Evolutionary conservation across 257 asterid genomes (phyloP), one percentile per base, ranked within the genome.

Genomic region (Euphrasia confusa): DNA sequence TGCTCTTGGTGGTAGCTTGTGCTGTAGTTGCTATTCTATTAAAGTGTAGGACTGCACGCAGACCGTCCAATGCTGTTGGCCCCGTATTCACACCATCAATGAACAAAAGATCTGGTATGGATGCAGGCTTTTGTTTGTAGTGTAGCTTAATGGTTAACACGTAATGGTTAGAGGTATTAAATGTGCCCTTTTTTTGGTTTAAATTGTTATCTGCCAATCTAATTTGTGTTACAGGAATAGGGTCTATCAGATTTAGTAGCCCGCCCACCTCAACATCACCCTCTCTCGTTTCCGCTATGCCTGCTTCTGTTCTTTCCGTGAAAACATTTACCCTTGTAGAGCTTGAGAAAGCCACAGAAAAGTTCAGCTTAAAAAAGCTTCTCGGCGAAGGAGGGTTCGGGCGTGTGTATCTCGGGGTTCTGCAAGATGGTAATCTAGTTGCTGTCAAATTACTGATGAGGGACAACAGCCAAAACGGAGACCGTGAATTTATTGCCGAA

Each of bases 321-420:
- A 83, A 83, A 74, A 86, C 95, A 66, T 91, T 91, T 72, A n/a
- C 97, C 49, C 87, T 86, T 63, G 73, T 49, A 10, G 95, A 91
- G 82, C 87, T 91, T n/a, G 94, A 86, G 78, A 82, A 75, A 75
- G 98, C 98, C 75, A 91, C 98, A 2, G 95, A 86, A 65, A 88
- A 83, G 69, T 91, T 91, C 76, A 88, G 94, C 78, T 61, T 66
- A 12, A 78, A 76, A 67, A 84, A 79, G 80, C 77, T 91, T 55
- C 69, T 91, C 68, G 99, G 99, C 33, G 99, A 93, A 83, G 99
- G 99, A 69, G 99, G 99, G 49, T 93, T 93, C 74, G 99, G 99
- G 48, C 88, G 99, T 18, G 99, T 93, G 68, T 93, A 89, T 81
- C 95, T 77, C 56, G 99, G 97, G 72, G 40, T 84, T 64, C 56